These are phyloP conservation scores for Juglanconis juglandina DNA, from an alignment of 2,329 filamentous ascomycete genomes.

Conservation along the genomic window DNA sequence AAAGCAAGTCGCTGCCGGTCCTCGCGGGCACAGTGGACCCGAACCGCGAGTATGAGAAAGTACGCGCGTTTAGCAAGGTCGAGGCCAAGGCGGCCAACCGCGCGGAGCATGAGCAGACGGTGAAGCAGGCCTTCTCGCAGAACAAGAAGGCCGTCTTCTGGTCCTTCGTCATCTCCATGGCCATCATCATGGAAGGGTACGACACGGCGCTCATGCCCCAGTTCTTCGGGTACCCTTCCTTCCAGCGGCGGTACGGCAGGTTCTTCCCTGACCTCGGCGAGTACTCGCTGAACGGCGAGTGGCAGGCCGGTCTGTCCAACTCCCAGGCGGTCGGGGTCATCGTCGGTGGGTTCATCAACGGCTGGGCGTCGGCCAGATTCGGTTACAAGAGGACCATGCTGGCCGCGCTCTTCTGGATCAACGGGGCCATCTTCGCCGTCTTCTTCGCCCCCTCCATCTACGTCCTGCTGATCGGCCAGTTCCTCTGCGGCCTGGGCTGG, in stretches of 20 bases:
- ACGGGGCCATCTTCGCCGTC: constrained; percentile 33
- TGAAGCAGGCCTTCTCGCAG: not conserved
- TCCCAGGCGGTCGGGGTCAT: constrained; percentile 32
- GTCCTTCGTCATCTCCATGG: constrained; percentile 18
- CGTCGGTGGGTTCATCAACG: constrained; percentile 38
- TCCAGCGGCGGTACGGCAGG: constrained; percentile 27
- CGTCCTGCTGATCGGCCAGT: constrained; percentile 29
- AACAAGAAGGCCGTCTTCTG: constrained; percentile 16
- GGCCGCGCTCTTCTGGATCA: constrained; percentile 24
- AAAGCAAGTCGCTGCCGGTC: not conserved
- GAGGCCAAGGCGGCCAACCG: constrained; percentile 9
- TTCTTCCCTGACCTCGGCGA: constrained; percentile 30
- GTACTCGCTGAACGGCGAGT: constrained; percentile 32
- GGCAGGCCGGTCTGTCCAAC: constrained; percentile 33
- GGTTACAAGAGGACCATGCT: constrained; percentile 34
- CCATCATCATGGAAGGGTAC: constrained; percentile 23
- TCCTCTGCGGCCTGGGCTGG: constrained; percentile 34
- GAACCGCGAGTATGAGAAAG: constrained; percentile 1
- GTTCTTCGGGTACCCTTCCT: constrained; percentile 31
- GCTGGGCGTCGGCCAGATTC: constrained; percentile 34
- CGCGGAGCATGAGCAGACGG: constrained; percentile 8
- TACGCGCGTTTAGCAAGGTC: constrained; percentile 3
- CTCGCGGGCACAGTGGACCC: not conserved
- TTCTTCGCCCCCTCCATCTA: constrained; percentile 32
- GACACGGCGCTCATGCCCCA: constrained; percentile 33